Evolutionary conservation across 176 grass and related monocot genomes (phyloP).

Genomic region (Oropetium thomaeum): DNA sequence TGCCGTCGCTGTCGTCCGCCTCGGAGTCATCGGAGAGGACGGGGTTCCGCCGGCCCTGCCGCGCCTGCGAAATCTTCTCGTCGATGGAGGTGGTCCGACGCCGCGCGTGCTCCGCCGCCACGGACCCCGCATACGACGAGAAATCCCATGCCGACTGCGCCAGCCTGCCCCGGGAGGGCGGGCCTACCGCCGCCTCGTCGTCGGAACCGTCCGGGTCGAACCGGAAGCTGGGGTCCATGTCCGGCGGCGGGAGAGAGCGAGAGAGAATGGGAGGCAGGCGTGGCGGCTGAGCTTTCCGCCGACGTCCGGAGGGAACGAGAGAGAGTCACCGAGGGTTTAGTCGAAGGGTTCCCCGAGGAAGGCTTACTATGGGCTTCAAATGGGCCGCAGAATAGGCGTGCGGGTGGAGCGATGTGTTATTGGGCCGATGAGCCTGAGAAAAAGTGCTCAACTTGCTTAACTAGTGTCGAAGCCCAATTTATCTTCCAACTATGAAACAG

Average conservation of each 20-base stretch:
- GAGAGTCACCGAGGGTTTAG: constrained; percentile 52
- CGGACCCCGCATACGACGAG: constrained; percentile 61
- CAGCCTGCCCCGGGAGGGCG: not conserved
- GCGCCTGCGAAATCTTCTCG: constrained; percentile 65
- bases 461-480: too few species aligned
- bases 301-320: not conserved
- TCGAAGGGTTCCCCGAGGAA: constrained; percentile 2
- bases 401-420: too few species aligned
- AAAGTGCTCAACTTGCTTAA: too few species aligned
- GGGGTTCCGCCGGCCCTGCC: constrained; percentile 26
- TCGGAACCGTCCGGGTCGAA: constrained; percentile 68
- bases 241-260: not conserved
- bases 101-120: constrained; percentile 59
- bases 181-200: constrained; percentile 24
- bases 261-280: not conserved
- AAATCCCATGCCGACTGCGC: constrained; percentile 89
- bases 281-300: not conserved
- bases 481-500: too few species aligned
- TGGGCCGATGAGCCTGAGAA: too few species aligned
- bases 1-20: constrained; percentile 13
- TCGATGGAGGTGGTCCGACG: constrained; percentile 68
- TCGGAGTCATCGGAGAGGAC: constrained; percentile 35
- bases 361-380: not conserved
- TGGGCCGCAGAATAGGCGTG: too few species aligned
- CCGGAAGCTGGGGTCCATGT: constrained; percentile 73